phyloP scores from a whole-genome alignment of 495 filamentous ascomycete species.

The Neurospora cerealis region DNA sequence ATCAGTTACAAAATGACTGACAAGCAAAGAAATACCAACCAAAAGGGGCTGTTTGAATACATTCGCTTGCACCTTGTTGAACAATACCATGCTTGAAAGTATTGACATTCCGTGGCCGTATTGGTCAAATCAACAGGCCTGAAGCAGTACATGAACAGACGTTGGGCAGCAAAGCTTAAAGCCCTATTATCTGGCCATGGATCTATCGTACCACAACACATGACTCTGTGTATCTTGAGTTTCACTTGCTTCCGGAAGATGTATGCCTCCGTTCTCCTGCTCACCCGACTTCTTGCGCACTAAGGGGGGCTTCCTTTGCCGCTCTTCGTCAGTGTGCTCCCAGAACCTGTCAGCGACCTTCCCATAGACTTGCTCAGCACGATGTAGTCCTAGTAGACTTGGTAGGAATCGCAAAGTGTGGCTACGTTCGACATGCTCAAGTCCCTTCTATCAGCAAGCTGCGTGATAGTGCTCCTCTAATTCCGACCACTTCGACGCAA shows the following conservation, averaged over 20 bases:
- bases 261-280: too few relatives aligned
- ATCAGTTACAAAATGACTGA: neutral
- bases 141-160: neutral
- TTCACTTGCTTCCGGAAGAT: neutral
- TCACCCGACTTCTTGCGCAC: too few relatives aligned
- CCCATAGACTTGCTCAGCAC: too few relatives aligned
- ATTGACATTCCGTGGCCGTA: neutral
- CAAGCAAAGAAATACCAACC: neutral
- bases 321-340: too few relatives aligned
- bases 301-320: too few relatives aligned
- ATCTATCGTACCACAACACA: neutral
- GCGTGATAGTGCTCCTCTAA: neutral
- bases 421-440: neutral
- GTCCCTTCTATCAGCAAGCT: neutral
- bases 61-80: neutral
- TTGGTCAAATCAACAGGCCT: neutral
- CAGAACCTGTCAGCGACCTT: too few relatives aligned
- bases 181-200: neutral
- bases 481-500: neutral
- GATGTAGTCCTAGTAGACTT: too few relatives aligned
- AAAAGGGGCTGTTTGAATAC: neutral
- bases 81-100: neutral
- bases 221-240: neutral
- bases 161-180: neutral
- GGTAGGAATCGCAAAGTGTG: too few relatives aligned